phyloP scores from a whole-genome alignment of 495 filamentous ascomycete genomes.

The Lentithecium fluviatile region DNA sequence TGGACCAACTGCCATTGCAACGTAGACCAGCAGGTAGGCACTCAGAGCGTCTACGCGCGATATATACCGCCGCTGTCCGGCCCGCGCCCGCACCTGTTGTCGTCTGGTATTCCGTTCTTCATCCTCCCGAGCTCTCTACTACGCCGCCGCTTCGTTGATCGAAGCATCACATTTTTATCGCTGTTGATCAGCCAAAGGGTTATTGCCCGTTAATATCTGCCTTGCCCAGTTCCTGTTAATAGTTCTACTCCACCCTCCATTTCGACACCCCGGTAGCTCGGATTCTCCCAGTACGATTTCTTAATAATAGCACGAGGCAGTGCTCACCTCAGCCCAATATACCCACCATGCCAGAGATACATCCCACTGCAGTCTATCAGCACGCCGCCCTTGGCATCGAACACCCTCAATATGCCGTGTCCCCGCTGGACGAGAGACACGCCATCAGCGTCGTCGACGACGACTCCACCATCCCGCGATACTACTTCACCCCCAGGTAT shows the following conservation, averaged over 20 bases:
- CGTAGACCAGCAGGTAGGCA: constrained; percentile 3
- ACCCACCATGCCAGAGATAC: constrained; percentile 59
- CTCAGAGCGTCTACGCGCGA: constrained; percentile 28
- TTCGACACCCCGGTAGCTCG: constrained; percentile 11
- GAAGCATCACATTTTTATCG: constrained; percentile 36
- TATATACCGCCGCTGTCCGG: constrained; percentile 24
- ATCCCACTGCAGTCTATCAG: constrained; percentile 59
- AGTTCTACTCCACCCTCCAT: constrained; percentile 13
- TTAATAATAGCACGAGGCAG: constrained; percentile 39
- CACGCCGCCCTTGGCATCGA: constrained; percentile 54
- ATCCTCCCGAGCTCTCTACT: constrained; percentile 24
- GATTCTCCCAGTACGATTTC: constrained; percentile 27
- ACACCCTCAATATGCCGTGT: constrained; percentile 19
- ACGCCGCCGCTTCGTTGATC: constrained; percentile 41
- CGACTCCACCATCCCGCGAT: constrained; percentile 45
- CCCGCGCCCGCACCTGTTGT: constrained; percentile 13
- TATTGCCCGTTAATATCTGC: constrained; percentile 32
- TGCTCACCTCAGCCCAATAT: constrained; percentile 40
- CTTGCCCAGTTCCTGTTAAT: constrained; percentile 18
- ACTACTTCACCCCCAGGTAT: constrained; percentile 36
- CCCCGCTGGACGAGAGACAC: constrained; percentile 65
- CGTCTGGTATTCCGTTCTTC: constrained; percentile 31
- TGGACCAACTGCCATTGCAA: constrained; percentile 27
- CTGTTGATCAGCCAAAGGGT: constrained; percentile 38
- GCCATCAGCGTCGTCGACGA: constrained; percentile 88